A percentile compares a stretch with the other conserved stretches of the same genome.
These are phyloP conservation scores for Colletotrichum sojae DNA, from an alignment of 2,329 filamentous ascomycete genomes.

Conservation along the genomic window DNA sequence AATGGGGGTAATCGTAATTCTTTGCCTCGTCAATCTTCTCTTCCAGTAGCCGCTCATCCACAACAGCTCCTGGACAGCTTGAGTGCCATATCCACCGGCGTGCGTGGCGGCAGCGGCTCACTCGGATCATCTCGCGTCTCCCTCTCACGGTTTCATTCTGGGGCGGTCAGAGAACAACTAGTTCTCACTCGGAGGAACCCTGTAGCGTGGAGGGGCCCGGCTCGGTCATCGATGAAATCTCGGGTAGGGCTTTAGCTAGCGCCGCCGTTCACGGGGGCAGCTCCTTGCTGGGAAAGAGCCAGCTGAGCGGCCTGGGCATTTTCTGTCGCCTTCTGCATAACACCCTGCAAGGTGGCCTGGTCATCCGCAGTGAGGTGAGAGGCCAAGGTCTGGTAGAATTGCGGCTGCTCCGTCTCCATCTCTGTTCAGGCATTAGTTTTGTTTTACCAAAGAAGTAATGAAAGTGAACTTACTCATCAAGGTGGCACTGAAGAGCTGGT, in stretches of 20 bases:
- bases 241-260: conserved; percentile 41
- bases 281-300: conserved; percentile 46
- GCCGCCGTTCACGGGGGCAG: conserved; percentile 42
- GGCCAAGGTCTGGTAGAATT: conserved; percentile 86
- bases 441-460: conserved; percentile 2
- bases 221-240: conserved; percentile 41
- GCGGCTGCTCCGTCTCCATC: conserved; percentile 91
- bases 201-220: conserved; percentile 36
- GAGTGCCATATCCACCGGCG: conserved; percentile 28
- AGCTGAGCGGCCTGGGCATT: conserved; percentile 53
- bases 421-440: conserved; percentile 63
- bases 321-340: conserved; percentile 75
- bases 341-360: conserved; percentile 83
- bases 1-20: conserved; percentile 39
- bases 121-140: conserved; percentile 41
- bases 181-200: conserved; percentile 22
- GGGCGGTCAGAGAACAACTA: conserved; percentile 20
- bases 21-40: conserved; percentile 41
- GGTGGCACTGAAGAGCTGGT: conserved; percentile 87
- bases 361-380: conserved; percentile 85
- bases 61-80: conserved; percentile 33
- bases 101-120: conserved; percentile 35
- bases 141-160: conserved; percentile 31
- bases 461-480: conserved; percentile 79
- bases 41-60: conserved; percentile 36